Evolutionary conservation across 2,329 filamentous ascomycete species (phyloP).

Genomic region (Didymella pinodella): DNA sequence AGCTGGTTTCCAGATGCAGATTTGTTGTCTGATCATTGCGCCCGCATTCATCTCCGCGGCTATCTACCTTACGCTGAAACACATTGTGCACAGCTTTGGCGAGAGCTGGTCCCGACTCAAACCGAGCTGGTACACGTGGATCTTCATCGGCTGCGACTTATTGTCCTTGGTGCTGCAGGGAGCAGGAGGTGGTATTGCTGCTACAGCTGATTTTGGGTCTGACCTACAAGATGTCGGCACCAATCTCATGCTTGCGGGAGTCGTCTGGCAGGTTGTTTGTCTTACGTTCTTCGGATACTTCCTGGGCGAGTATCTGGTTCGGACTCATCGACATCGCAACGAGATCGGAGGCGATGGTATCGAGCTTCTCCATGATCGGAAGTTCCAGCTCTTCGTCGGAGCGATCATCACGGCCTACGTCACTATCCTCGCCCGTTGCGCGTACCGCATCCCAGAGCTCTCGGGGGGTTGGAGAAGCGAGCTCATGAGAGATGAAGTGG

Average conservation of each 20-base stretch:
- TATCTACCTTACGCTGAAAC: conserved; percentile 64
- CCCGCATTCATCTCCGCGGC: conserved; percentile 64
- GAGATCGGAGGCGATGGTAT: conserved; percentile 23
- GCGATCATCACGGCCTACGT: conserved; percentile 52
- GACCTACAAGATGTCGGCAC: conserved; percentile 55
- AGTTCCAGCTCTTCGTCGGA: conserved; percentile 34
- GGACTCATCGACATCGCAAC: conserved; percentile 31
- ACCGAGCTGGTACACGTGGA: conserved; percentile 60
- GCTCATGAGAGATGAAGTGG: conserved; percentile 56
- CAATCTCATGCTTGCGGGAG: conserved; percentile 64
- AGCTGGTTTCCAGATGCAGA: conserved; percentile 59
- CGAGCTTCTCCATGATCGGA: conserved; percentile 19
- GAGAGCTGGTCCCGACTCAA: conserved; percentile 32
- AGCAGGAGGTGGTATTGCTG: conserved; percentile 53
- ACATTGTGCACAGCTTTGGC: conserved; percentile 63
- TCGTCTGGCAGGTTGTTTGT: conserved; percentile 64
- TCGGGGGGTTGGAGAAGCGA: conserved; percentile 53
- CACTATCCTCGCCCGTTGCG: conserved; percentile 56
- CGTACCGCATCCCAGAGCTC: conserved; percentile 58
- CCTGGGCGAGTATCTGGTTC: conserved; percentile 46
- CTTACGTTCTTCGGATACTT: conserved; percentile 55
- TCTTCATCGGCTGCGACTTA: conserved; percentile 66
- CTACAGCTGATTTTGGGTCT: conserved; percentile 47
- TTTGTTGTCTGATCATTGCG: conserved; percentile 64
- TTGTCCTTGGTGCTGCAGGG: conserved; percentile 65